These are phyloP conservation scores for Picea abies DNA, from an alignment of 83 land plant genomes.

Conservation along the genomic window DNA sequence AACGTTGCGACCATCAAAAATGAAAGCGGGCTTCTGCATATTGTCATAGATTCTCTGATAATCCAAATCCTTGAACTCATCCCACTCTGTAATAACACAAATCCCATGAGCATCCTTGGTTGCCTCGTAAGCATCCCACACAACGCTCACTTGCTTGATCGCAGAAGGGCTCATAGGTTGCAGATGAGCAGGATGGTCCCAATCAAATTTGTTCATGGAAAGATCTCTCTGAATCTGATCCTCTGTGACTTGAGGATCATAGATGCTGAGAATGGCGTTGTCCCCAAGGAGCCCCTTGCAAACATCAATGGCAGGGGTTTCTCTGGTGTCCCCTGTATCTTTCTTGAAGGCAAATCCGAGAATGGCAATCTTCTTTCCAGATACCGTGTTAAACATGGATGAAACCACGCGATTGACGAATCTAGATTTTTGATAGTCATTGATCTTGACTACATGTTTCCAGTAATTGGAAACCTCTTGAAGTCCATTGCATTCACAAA, in stretches of 20 bases:
- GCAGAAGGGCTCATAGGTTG: constrained; percentile 75
- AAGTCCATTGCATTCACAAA: constrained; percentile 83
- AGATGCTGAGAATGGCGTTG: constrained; percentile 70
- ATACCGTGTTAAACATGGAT: constrained; percentile 78
- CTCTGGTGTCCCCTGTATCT: constrained; percentile 72
- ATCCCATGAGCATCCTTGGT: constrained; percentile 73
- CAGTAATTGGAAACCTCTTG: constrained; percentile 75
- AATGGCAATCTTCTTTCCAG: constrained; percentile 71
- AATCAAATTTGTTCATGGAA: constrained; percentile 73
- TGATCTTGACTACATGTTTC: constrained; percentile 76
- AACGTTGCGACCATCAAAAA: constrained; percentile 53
- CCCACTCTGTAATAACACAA: constrained; percentile 81
- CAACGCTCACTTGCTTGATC: constrained; percentile 56
- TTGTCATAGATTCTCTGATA: constrained; percentile 44
- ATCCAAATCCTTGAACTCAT: constrained; percentile 62
- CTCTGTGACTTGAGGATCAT: constrained; percentile 79
- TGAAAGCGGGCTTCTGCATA: constrained; percentile 58
- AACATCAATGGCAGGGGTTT: constrained; percentile 74
- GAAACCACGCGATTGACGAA: constrained; percentile 75
- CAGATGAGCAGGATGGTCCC: constrained; percentile 79
- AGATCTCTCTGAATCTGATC: constrained; percentile 79
- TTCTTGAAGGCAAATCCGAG: constrained; percentile 84
- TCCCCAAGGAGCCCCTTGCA: constrained; percentile 74
- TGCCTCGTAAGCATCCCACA: constrained; percentile 81
- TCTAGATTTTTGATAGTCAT: constrained; percentile 71